These are phyloP conservation scores for Coelastrella sp. DNA, from an alignment of 139 green algal genomes.

Conservation along the genomic window DNA sequence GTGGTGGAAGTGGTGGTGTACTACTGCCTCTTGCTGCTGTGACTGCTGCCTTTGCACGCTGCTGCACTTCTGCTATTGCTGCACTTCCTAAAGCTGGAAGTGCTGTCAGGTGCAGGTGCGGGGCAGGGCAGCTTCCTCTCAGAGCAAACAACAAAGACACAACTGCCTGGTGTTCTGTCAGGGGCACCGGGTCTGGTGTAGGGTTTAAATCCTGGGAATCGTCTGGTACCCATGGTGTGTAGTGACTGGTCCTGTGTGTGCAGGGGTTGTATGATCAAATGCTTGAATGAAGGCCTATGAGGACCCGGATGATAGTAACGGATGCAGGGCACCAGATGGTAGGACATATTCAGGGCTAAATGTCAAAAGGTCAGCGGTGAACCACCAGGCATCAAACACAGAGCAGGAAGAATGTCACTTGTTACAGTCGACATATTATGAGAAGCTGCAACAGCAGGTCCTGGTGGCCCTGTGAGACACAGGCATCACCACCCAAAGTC, in stretches of 20 bases:
- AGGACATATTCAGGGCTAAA: too few relatives aligned
- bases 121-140: neutral
- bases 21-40: neutral
- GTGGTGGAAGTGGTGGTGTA: neutral
- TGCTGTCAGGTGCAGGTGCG: neutral
- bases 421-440: too few relatives aligned
- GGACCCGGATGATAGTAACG: neutral
- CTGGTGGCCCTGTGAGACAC: neutral
- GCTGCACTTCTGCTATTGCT: neutral
- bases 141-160: conserved; percentile 16
- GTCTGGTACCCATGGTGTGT: neutral
- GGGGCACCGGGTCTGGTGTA: neutral
- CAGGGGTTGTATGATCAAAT: neutral
- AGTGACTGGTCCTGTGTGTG: neutral
- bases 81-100: conserved; percentile 31
- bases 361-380: too few relatives aligned
- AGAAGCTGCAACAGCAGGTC: neutral
- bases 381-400: too few relatives aligned
- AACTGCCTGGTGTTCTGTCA: conserved; percentile 33
- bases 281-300: neutral
- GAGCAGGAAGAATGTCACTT: too few relatives aligned
- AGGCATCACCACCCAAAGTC: neutral
- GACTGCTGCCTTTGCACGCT: neutral
- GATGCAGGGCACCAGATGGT: too few relatives aligned
- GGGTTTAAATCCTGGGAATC: neutral